Evolutionary conservation across 768 basidiomycete species (phyloP).

Genomic region (Russula ochroleuca): DNA sequence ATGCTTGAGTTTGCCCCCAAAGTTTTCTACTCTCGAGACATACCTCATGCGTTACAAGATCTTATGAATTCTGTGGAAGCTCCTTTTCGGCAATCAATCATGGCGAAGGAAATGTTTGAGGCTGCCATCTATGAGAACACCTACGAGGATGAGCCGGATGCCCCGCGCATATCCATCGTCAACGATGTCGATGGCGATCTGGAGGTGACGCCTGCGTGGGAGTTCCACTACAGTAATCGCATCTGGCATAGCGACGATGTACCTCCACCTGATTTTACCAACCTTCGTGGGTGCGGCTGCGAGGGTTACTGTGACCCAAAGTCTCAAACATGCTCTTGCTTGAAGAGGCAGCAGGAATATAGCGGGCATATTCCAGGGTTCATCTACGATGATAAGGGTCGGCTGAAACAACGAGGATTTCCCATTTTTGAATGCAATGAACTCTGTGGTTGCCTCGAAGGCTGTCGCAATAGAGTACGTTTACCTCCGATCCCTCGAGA

Average conservation of each 20-base stretch:
- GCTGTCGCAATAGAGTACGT: slow-evolving; percentile 77
- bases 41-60: slow-evolving; percentile 64
- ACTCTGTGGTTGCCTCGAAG: slow-evolving; percentile 72
- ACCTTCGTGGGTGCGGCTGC: slow-evolving; percentile 68
- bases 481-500: neutral
- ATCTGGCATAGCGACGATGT: slow-evolving; percentile 72
- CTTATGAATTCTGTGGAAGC: slow-evolving; percentile 52
- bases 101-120: slow-evolving; percentile 55
- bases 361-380: slow-evolving; percentile 51
- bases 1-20: slow-evolving; percentile 29
- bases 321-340: slow-evolving; percentile 68
- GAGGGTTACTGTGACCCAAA: slow-evolving; percentile 70
- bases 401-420: slow-evolving; percentile 42
- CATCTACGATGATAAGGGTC: slow-evolving; percentile 60
- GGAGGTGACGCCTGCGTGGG: slow-evolving; percentile 73
- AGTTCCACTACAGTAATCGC: slow-evolving; percentile 82
- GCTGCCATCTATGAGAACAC: slow-evolving; percentile 63
- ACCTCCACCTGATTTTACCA: slow-evolving; percentile 55
- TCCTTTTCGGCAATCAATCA: slow-evolving; percentile 39
- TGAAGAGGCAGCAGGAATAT: slow-evolving; percentile 49
- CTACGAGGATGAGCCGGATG: slow-evolving; percentile 58
- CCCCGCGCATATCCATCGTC: slow-evolving; percentile 61
- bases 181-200: slow-evolving; percentile 55
- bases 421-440: slow-evolving; percentile 88
- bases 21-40: slow-evolving; percentile 41